phyloP scores from a whole-genome alignment of 805 yeast species.

The Suhomyces sp. region DNA sequence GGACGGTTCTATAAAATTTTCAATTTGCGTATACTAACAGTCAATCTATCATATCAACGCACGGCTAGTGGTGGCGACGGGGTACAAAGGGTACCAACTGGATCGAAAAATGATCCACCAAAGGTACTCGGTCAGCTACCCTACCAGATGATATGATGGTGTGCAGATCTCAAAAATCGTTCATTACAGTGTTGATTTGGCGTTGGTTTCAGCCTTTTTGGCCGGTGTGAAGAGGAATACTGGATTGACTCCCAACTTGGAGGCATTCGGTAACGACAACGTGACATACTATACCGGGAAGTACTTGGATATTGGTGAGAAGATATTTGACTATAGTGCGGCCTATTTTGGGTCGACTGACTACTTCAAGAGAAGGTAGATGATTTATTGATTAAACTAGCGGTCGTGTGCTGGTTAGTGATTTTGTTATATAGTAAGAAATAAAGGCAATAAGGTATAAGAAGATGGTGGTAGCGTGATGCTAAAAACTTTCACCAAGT shows the following conservation, averaged over 20 bases:
- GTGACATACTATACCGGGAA: constrained; percentile 53
- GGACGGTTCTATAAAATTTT: too few relatives aligned
- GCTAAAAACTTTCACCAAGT: too few relatives aligned
- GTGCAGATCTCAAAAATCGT: constrained; percentile 49
- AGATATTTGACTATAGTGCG: constrained; percentile 68
- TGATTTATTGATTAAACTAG: too few relatives aligned
- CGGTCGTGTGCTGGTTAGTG: too few relatives aligned
- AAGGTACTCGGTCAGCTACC: too few relatives aligned
- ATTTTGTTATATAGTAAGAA: too few relatives aligned
- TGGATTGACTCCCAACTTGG: constrained; percentile 60
- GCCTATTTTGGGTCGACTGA: constrained; percentile 69
- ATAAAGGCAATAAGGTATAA: too few relatives aligned
- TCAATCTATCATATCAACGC: too few relatives aligned
- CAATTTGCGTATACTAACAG: too few relatives aligned
- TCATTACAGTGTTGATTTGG: constrained; percentile 60
- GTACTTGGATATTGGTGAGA: constrained; percentile 86
- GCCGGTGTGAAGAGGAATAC: constrained; percentile 75
- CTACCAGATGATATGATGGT: not conserved
- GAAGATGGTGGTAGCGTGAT: too few relatives aligned
- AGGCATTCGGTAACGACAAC: constrained; percentile 42
- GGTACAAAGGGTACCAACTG: not conserved
- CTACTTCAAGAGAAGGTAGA: constrained; percentile 69
- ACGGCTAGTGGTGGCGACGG: not conserved
- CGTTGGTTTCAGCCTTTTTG: constrained; percentile 61
- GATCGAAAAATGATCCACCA: too few relatives aligned